Conservation (phyloP, 768 basidiomycete genomes). For the Mycena haematopus region DNA sequence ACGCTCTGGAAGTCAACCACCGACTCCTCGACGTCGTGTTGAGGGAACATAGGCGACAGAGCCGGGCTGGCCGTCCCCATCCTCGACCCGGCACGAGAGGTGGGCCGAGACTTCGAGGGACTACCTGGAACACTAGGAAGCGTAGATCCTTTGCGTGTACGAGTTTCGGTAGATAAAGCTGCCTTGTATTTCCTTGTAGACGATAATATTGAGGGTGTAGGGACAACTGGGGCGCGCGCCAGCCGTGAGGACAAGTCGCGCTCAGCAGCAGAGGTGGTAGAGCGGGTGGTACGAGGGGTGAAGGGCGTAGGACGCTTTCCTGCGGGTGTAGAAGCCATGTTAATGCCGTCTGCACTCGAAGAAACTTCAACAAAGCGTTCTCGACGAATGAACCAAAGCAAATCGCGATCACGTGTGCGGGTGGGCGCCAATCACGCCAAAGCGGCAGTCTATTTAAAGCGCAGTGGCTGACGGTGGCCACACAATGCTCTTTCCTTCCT, state of each 20-base stretch:
- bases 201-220: constrained; percentile 29
- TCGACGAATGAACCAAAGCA: too few species aligned
- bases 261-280: constrained; percentile 17
- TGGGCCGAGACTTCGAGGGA: constrained; percentile 34
- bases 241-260: constrained; percentile 26
- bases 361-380: too few species aligned
- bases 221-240: constrained; percentile 7
- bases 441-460: too few species aligned
- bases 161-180: constrained; percentile 54
- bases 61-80: constrained; percentile 22
- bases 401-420: too few species aligned
- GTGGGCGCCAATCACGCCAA: too few species aligned
- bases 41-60: constrained; percentile 33
- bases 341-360: background rate
- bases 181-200: constrained; percentile 76
- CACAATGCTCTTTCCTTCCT: too few species aligned
- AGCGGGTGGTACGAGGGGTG: constrained; percentile 23
- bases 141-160: constrained; percentile 30
- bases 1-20: constrained; percentile 79
- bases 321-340: constrained; percentile 19
- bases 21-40: constrained; percentile 59
- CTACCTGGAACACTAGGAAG: constrained; percentile 26
- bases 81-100: constrained; percentile 27
- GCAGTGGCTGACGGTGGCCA: too few species aligned
- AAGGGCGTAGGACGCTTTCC: constrained; percentile 26